Evolutionary conservation across 1,284 basidiomycete species (phyloP), one percentile per base, ranked within the genome.

Genomic region (Coriolopsis trogii): DNA sequence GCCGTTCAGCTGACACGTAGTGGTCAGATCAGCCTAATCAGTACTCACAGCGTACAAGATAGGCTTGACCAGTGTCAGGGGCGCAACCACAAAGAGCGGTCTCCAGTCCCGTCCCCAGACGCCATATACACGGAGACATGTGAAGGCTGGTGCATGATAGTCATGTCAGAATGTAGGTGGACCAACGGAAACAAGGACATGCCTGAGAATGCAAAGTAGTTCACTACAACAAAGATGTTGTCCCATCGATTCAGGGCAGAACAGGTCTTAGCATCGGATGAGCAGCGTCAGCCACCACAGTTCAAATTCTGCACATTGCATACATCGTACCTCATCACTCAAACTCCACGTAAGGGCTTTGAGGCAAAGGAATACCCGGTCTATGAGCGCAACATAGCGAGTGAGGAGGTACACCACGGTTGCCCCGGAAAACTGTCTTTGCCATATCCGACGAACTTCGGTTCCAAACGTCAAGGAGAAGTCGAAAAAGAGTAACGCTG

Each of bases 371-470:
- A 45, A 37, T 1, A 49, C 2, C 13, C 52, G 42, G 6, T 58
- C 49, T 2, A 54, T 18, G 6, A 54, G 42, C 1, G 52, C 46
- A 9, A 26, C 26, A 24, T 63, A 63, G 6, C 61, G 61, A 23
- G 46, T 55, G 8, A 59, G 15, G 2, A 63, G 36, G 23, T 46
- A 63, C 1, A 63, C 36, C 5, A 49, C n/a, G 3, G 56, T 60
- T 0, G 45, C 55, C 4, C 54, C 59, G 4, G 52, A 46, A 43
- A 55, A 48, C 18, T 46, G 51, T 10, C 48, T 47, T 2, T 34
- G 37, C 58, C 61, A 60, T 2, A 63, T 52, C 12, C 40, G 49
- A n/a, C 42, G 26, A 13, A 30, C 28, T 18, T 34, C 33, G 33
- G 33, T 34, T 18, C n/a, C 20, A 9, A 34, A 34, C n/a, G 33